Base-by-base conservation (phyloP, 768 basidiomycete genomes). In the Mycena kentingensis region DNA sequence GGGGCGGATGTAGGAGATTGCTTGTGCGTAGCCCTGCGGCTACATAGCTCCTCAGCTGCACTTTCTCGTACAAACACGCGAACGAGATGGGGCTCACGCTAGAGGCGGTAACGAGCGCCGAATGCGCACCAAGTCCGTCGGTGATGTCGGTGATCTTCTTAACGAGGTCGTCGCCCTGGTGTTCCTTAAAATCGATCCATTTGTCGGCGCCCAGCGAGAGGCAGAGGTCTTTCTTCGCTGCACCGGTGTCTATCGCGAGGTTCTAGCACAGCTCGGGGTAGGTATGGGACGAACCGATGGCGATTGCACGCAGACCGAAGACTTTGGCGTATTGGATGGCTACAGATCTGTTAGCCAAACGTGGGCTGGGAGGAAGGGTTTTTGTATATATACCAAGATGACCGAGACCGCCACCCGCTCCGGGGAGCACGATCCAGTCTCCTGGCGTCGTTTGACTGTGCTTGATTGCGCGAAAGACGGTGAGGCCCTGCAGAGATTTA, bases 391-490 rank as follows among this genome's bases (percentile, higher is more conserved):
- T 59, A 79, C 81, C 89, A 19, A 93, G 73, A 70, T 90, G 88
- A 3, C 90, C 90, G 21, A 92, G 81, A 19, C 90, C 89, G 16
- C 87, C 87, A 0, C 87, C 88, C 2, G 87, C 88, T 25, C 88
- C 88, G 8, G 85, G 78, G 48, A 92, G 76, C n/a, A 80, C 80
- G 32, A 89, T 72, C 81, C 82, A 88, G 41, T 93, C 75, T 5
- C 91, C 91, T 22, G 83, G 75, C 22, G 67, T 73, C 3, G 80
- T 67, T 25, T 75, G 73, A 5, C 81, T 72, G 57, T 84, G 73
- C 67, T 90, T 91, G 56, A 94, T 68, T 0, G 86, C 93, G 60
- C 86, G 86, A 68, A 88, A 93, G 8, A 88, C 84, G 1, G 92
- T 93, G 26, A 94, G 67, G 4, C 88, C 88, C 85, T 86, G 34